Evolutionary conservation across 306 rosid species (phyloP), one percentile per base, ranked within the genome.

Genomic region (Elaeagnus macrophylla): DNA sequence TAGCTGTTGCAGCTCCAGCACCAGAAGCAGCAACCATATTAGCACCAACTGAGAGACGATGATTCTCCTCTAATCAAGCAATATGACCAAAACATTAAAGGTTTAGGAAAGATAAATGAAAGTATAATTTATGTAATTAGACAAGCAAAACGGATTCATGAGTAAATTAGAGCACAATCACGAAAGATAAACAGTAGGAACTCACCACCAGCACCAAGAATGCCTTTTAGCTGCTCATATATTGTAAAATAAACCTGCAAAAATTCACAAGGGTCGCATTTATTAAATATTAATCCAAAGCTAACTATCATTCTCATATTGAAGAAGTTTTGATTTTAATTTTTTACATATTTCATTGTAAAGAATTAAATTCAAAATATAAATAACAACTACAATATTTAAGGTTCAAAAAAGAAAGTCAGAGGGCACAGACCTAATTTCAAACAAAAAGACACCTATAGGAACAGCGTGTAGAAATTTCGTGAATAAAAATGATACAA

Each of bases 1-100:
- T 69, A 52, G 91, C 67, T 59, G 94, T 84, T 36, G 91, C 81
- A 82, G 84, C 94, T 65, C 96, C 91, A 74, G 96, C 96, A 67
- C 88, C 88, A 56, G 91, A 65, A 69, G 96, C 96, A 70, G 96
- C 96, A 51, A 76, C 7, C 88, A 88, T 45, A 20, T 88, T 79
- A 65, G 96, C 83, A 70, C 96, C 96, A 63, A 84, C 44, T 8
- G 96, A 70, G 66, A 88, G 94, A 57, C 80, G 88, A 49, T 61
- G 83, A 66, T 53, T 64, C 67, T 77, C 83, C 54, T 75, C 96
- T 88, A 74, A 66, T 65, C 9, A 72, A 19, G 57, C 77, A 61
- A 36, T 62, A 71, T 16, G 32, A 68, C 56, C 57, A 54, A 58
- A 45, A 25, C 6, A 46, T 15, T 39, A 41, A 12, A 51, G 48